These are phyloP conservation scores for Rosellinia necatrix DNA, from an alignment of 2,329 filamentous ascomycete genomes.

Conservation along the genomic window DNA sequence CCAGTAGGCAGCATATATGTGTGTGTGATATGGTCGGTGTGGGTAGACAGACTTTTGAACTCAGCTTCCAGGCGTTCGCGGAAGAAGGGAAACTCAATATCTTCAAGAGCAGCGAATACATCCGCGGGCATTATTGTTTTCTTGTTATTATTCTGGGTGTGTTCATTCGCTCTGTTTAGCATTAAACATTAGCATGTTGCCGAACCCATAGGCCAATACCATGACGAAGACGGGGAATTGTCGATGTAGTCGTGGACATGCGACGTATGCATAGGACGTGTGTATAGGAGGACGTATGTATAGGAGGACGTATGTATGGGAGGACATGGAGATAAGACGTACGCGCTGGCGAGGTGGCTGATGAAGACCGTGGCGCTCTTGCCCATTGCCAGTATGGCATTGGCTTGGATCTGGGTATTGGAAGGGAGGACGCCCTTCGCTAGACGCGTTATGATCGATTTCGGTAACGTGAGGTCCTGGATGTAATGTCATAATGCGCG, in stretches of 20 bases:
- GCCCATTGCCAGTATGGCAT: slow-evolving; percentile 77
- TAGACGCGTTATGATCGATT: slow-evolving; percentile 78
- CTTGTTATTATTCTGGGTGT: slow-evolving; percentile 68
- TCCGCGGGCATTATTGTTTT: slow-evolving; percentile 79
- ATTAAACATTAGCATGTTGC: slow-evolving; percentile 1
- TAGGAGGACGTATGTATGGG: too few species aligned
- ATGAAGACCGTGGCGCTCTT: slow-evolving; percentile 86
- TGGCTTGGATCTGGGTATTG: slow-evolving; percentile 83
- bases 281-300: too few species aligned
- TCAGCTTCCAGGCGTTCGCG: slow-evolving; percentile 72
- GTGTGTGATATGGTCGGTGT: neutral
- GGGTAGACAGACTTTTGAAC: slow-evolving; percentile 68
- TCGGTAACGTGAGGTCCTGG: slow-evolving; percentile 76
- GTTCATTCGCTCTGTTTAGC: slow-evolving; percentile 68
- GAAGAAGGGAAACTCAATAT: slow-evolving; percentile 77
- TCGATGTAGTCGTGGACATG: slow-evolving; percentile 29
- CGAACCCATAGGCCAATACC: neutral
- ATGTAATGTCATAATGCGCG: neutral
- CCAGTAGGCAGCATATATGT: too few species aligned
- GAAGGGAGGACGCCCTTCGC: slow-evolving; percentile 80
- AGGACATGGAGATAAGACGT: slow-evolving; percentile 45
- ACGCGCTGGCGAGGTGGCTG: slow-evolving; percentile 78
- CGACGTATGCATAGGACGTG: too few species aligned
- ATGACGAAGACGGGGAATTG: neutral
- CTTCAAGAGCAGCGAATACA: slow-evolving; percentile 77